A percentile compares a stretch with the other conserved stretches of the same genome.
Conservation (phyloP, 352 stramenopile species). For the Globisporangium alternatum region DNA sequence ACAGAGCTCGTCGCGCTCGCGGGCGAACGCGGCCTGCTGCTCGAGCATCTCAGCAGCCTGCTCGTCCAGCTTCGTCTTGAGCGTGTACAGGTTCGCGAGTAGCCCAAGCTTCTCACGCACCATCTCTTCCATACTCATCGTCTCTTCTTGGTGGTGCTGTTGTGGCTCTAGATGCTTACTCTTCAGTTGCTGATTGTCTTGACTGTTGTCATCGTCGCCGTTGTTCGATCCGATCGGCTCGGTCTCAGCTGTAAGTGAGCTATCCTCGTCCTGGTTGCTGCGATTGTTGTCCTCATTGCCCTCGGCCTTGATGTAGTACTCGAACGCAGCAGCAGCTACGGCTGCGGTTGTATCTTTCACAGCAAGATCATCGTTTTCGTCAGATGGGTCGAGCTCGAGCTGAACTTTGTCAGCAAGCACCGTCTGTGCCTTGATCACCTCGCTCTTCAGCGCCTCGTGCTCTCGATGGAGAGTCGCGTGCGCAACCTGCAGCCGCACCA, state of each 20-base stretch:
- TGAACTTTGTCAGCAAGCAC: neutral
- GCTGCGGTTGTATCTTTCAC: neutral
- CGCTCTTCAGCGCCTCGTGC: neutral
- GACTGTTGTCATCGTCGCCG: neutral
- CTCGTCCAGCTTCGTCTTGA: slow-evolving; percentile 20
- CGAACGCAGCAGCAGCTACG: neutral
- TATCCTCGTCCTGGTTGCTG: slow-evolving; percentile 10
- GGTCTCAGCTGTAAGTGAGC: slow-evolving; percentile 7
- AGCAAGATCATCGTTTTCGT: neutral
- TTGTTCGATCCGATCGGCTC: slow-evolving; percentile 4
- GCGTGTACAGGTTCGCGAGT: slow-evolving; percentile 26
- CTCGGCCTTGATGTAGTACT: neutral
- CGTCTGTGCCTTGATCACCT: neutral
- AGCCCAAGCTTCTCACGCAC: slow-evolving; percentile 22
- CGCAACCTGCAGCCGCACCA: neutral
- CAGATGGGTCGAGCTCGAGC: neutral
- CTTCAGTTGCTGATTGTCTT: neutral
- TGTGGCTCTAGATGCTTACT: neutral
- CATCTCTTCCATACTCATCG: slow-evolving; percentile 14
- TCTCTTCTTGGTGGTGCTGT: slow-evolving; percentile 8
- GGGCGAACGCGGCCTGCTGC: slow-evolving; percentile 22
- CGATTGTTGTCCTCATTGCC: neutral
- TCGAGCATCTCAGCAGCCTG: slow-evolving; percentile 17
- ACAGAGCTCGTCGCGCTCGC: slow-evolving; percentile 17
- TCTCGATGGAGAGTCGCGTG: neutral